Conservation (phyloP, 192 early-diverging fungal species). For the Backusella mclennaniae region DNA sequence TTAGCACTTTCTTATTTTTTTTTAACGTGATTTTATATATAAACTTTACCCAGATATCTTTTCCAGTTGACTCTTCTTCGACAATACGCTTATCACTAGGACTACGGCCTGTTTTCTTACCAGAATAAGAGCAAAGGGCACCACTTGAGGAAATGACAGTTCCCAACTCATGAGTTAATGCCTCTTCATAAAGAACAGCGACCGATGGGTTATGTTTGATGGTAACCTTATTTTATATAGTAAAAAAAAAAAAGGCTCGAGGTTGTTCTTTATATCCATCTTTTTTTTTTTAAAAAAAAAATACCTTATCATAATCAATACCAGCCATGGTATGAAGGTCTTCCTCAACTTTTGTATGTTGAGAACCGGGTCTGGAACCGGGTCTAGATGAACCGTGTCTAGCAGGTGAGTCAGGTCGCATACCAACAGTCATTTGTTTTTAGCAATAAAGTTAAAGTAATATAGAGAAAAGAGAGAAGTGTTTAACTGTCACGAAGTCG, state of each 20-base stretch:
- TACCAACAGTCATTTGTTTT: conserved; percentile 12
- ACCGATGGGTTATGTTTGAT: conserved; percentile 84
- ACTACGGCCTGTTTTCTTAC: conserved; percentile 89
- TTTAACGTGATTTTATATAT: not conserved
- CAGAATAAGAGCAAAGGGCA: conserved; percentile 87
- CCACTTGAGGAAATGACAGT: conserved; percentile 88
- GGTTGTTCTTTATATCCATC: not conserved
- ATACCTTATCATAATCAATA: conserved; percentile 74
- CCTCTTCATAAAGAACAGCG: conserved; percentile 91
- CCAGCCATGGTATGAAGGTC: conserved; percentile 68
- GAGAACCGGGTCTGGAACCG: conserved; percentile 17
- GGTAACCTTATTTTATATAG: conserved; percentile 38
- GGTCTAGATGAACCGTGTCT: conserved; percentile 27
- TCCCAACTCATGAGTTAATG: conserved; percentile 78
- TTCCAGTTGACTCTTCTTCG: conserved; percentile 77
- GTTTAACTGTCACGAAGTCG: not conserved
- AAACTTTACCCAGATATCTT: conserved; percentile 77
- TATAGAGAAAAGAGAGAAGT: not conserved
- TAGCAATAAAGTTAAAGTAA: not conserved
- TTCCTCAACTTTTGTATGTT: conserved; percentile 57
- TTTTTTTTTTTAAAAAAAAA: not conserved
- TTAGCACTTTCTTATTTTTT: not conserved
- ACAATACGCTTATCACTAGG: conserved; percentile 98
- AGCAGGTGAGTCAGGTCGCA: conserved; percentile 25
- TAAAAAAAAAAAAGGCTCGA: not conserved